Base-by-base conservation (phyloP, 2,329 filamentous ascomycete genomes). In the Aspergillus clavatus region DNA sequence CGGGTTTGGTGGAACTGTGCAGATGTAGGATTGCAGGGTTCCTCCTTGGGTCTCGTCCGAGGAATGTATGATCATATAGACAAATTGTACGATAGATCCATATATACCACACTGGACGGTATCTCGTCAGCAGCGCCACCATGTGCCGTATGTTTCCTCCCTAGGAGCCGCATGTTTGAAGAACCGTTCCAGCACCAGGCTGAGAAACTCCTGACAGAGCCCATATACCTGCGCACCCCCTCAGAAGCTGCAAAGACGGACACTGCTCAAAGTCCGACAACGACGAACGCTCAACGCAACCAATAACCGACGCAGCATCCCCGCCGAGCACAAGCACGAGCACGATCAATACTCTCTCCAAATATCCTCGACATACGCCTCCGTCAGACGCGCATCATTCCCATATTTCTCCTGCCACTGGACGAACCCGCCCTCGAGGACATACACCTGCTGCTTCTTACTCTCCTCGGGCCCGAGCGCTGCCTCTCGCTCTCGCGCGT, bases 371-470 rank as follows among this genome's bases (percentile, higher is more conserved):
- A 79, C 75, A 67, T 88, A 97, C 1, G 76, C 86, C 67, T 95
- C 88, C 0, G 93, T 97, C 65, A 98, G 71, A 52, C 81, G 72
- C 62, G 83, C 75, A 70, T 97, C 89, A 42, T 80, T 74, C 0
- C 89, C 91, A 69, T 70, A 85, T 55, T 78, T 74, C 71, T 94
- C 83, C 76, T 95, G 89, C 93, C 93, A 98, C 46, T 84, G 81
- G 11, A 82, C 79, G 63, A 97, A 98, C 1, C 93, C 93, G 0
- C 82, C 78, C 40, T 94, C 86, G 3, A 97, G 74, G 5, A 97
- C 82, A 65, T 80, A 86, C 4, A 97, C 84, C 58, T 82, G 80
- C 72, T 96, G 91, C 49, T 59, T 70, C 58, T 50, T 56, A 51
- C 52, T 62, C 53, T 70, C 67, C 35, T 70, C 67, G 16, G 56